Percentiles rank a stretch among this genome's conserved stretches.
These are phyloP conservation scores for Puccinia novopanici DNA, from an alignment of 1,284 basidiomycete species.

Conservation along the genomic window DNA sequence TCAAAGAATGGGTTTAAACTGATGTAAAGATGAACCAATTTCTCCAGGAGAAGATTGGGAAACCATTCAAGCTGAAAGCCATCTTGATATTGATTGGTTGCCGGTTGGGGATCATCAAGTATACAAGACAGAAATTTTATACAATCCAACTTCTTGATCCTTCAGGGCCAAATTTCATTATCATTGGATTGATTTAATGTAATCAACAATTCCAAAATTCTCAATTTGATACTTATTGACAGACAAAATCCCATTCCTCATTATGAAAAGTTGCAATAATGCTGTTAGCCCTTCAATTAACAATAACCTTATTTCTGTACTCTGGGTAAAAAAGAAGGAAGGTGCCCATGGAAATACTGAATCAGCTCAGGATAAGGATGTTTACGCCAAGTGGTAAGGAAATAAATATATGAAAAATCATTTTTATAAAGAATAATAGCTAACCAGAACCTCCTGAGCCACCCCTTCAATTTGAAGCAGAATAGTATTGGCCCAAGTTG, in stretches of 20 bases:
- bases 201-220: slow-evolving; percentile 30
- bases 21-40: slow-evolving; percentile 13
- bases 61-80: slow-evolving; percentile 24
- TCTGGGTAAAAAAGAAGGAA: slow-evolving; percentile 5
- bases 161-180: slow-evolving; percentile 22
- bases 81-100: neutral
- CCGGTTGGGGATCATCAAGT: neutral
- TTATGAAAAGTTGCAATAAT: slow-evolving; percentile 7
- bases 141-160: slow-evolving; percentile 1
- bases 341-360: neutral
- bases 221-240: neutral
- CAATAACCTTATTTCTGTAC: slow-evolving; percentile 33
- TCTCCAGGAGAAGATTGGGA: slow-evolving; percentile 18
- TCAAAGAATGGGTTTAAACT: slow-evolving; percentile 18
- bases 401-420: neutral
- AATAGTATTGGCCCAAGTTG: slow-evolving; percentile 10
- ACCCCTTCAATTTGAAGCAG: slow-evolving; percentile 6
- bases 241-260: neutral
- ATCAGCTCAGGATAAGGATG: neutral
- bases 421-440: slow-evolving; percentile 8
- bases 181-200: slow-evolving; percentile 44
- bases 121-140: neutral
- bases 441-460: slow-evolving; percentile 40
- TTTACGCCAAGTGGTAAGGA: too few species aligned
- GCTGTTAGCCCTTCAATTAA: slow-evolving; percentile 22